Evolutionary conservation across 306 rosid genomes (phyloP), one percentile per base, ranked within the genome.

Genomic region (Cucurbita ficifolia): DNA sequence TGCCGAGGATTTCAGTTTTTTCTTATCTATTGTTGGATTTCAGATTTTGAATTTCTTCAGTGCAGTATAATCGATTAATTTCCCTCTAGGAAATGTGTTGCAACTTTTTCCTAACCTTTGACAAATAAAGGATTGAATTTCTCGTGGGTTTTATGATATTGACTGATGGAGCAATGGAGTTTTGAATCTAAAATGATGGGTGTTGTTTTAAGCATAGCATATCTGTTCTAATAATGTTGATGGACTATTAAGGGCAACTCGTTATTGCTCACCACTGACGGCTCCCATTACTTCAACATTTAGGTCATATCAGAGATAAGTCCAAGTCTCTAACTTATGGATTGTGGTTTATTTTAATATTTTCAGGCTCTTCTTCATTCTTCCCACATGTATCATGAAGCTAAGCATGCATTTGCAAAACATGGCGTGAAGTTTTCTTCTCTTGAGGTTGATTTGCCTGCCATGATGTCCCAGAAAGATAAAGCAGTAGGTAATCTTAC

Each of bases 311-410:
- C 5, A 16, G 24, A 29, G 17, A 29, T 11, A 45, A 55, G 17
- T 63, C 1, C 29, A 62, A 62, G 22, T 39, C 80, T 39, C 10
- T 16, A 43, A 33, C 72, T 17, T 35, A 22, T 54, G 42, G 16
- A 19, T 63, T 71, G 6, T 40, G 4, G 63, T 18, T 63, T 72
- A 5, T 22, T 36, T 76, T 18, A 61, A 74, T 80, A 62, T 56
- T 75, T 79, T 59, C 87, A 95, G 99, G 97, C 99, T 0, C 96
- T 95, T 57, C 88, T 95, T 76, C 99, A 95, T 80, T 95, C 99
- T 75, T 88, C 99, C 22, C 99, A 91, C 81, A 82, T 91, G 99
- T 95, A 89, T 81, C 90, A 95, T 77, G 99, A 95, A 86, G 99
- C 99, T 57, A 82, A 79, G 83, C 99, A 95, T 75, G 14, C 99